A percentile compares a stretch with the other conserved stretches of the same genome.
Conservation (phyloP, 1,139 yeast species). For the Magnusiomyces sp. region DNA sequence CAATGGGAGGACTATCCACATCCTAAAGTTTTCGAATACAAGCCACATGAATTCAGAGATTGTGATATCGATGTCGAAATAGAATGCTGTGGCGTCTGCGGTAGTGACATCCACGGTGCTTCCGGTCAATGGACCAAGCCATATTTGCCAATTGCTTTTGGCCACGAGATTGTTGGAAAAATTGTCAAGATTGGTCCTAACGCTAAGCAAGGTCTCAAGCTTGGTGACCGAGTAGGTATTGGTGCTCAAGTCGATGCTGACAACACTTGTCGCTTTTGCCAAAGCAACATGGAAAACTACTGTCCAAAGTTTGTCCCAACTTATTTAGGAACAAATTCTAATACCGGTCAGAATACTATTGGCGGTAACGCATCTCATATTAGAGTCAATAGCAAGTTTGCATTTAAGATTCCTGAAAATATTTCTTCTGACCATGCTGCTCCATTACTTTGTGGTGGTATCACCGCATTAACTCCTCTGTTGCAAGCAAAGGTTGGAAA, state of each 20-base stretch:
- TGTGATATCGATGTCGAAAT: slow-evolving; percentile 39
- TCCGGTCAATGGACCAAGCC: slow-evolving; percentile 36
- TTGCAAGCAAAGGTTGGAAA: slow-evolving; percentile 42
- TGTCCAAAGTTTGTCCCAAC: slow-evolving; percentile 40
- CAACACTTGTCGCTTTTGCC: slow-evolving; percentile 41
- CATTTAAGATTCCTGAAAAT: slow-evolving; percentile 48
- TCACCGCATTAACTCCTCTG: slow-evolving; percentile 54
- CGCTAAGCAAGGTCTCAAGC: slow-evolving; percentile 29
- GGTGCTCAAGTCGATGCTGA: slow-evolving; percentile 50
- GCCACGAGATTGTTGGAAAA: slow-evolving; percentile 50
- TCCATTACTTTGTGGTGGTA: slow-evolving; percentile 61
- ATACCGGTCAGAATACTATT: slow-evolving; percentile 32
- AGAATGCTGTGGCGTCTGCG: slow-evolving; percentile 53
- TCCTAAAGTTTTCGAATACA: background rate
- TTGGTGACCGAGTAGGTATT: slow-evolving; percentile 55
- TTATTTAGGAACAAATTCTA: slow-evolving; percentile 26
- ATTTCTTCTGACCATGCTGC: slow-evolving; percentile 43
- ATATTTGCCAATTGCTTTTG: slow-evolving; percentile 33
- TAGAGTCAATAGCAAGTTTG: slow-evolving; percentile 46
- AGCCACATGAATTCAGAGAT: slow-evolving; percentile 4
- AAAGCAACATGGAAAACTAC: slow-evolving; percentile 41
- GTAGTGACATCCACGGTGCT: slow-evolving; percentile 45
- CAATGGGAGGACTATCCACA: background rate
- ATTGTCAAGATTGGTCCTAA: slow-evolving; percentile 45
- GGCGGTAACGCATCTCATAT: slow-evolving; percentile 58